Conservation (phyloP, 108 stramenopile genomes). For the Stephanodiscus triporus region DNA sequence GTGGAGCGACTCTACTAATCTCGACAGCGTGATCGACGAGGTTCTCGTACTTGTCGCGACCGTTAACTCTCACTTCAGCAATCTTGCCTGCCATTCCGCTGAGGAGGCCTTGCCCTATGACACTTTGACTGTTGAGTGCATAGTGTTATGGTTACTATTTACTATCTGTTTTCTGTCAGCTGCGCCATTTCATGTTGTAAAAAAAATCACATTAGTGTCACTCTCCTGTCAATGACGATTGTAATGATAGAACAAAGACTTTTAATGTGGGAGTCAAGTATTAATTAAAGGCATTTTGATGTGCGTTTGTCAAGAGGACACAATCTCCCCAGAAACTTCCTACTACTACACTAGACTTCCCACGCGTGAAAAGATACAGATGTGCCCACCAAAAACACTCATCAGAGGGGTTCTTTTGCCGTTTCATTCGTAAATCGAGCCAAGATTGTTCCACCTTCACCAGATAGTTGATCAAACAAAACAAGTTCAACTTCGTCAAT, state of each 20-base stretch:
- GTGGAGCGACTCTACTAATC: too few species aligned
- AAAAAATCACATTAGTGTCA: too few species aligned
- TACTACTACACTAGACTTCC: background rate
- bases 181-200: too few species aligned
- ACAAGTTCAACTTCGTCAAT: constrained; percentile 2
- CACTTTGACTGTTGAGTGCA: too few species aligned
- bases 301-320: too few species aligned
- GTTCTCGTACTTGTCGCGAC: constrained; percentile 13
- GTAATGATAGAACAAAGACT: too few species aligned
- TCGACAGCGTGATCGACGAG: too few species aligned
- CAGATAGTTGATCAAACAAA: constrained; percentile 1
- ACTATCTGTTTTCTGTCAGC: too few species aligned
- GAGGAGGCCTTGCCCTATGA: constrained; percentile 11
- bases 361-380: background rate
- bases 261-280: too few species aligned
- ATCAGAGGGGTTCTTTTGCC: background rate
- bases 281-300: too few species aligned
- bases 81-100: constrained; percentile 18
- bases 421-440: background rate
- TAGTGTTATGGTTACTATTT: too few species aligned
- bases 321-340: background rate
- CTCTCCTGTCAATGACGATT: too few species aligned
- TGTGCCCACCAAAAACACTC: background rate
- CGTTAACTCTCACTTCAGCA: constrained; percentile 18
- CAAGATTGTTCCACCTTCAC: background rate